Base-by-base conservation (phyloP, 371 early-diverging fungal genomes). In the Mucor velutinosus region DNA sequence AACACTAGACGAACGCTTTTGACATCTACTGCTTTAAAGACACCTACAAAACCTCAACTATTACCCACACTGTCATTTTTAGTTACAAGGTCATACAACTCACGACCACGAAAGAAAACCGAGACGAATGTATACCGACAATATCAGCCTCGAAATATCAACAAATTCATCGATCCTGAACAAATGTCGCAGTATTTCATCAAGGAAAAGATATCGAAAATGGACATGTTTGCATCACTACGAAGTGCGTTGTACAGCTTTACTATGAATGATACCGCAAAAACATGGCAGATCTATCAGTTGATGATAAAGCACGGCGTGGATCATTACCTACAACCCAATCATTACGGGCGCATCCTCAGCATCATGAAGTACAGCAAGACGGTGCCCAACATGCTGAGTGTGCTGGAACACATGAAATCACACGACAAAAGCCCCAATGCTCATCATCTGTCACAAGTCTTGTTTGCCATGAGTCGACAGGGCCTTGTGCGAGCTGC, bases 331-430 rank as follows among this genome's bases (percentile, higher is more conserved):
- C 67, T 83, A 35, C 64, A 71, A n/a, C 41, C 66, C 14, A 80
- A 78, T 32, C 68, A 83, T 47, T 83, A 80, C 62, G 77, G 77
- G 12, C 69, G 72, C 41, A 61, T 83, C 39, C 58, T 83, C n/a
- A 66, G 75, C 23, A 73, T 73, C 1, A 37, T 83, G 51, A 83
- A 78, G 62, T 76, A 74, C 43, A 72, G 71, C 3, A 58, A 70
- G 30, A 56, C 67, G 3, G 51, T 72, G 1, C 19, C 61, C 12
- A 69, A 64, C 1, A 70, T 80, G 73, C 25, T 78, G 30, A 29
- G 58, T 1, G 64, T 83, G 10, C 55, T 78, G 41, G 67, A 74
- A n/a, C 66, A 76, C 27, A 78, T 80, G 72, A 73, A 59, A 27
- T 47, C 27, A 53, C n/a, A 33, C 17, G 35, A 59, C 29, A 35